These are phyloP conservation scores for Gossypium stocksii DNA, from an alignment of 345 rosid genomes.

Conservation along the genomic window DNA sequence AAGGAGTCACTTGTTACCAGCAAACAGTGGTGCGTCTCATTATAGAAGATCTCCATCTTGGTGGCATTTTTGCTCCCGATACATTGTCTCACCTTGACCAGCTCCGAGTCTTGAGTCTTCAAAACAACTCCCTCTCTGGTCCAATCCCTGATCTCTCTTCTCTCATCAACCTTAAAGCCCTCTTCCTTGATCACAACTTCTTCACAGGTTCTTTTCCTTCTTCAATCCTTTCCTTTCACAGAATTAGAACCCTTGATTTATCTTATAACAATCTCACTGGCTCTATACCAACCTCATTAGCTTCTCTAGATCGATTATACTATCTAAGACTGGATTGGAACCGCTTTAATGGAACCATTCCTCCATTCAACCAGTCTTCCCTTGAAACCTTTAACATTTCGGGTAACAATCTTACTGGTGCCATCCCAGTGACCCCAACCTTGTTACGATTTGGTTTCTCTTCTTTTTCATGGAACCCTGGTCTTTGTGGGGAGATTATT, in stretches of 20 bases:
- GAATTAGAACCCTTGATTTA: conserved; percentile 63
- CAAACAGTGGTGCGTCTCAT: conserved; percentile 56
- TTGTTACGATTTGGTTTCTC: conserved; percentile 52
- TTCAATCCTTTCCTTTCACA: conserved; percentile 54
- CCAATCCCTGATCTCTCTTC: conserved; percentile 69
- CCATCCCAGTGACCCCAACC: conserved; percentile 60
- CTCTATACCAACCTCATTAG: conserved; percentile 41
- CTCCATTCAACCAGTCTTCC: conserved; percentile 76
- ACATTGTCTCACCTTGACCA: conserved; percentile 65
- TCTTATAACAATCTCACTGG: conserved; percentile 66
- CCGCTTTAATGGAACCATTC: conserved; percentile 57
- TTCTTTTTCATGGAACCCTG: conserved; percentile 60
- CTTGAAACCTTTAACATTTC: conserved; percentile 65
- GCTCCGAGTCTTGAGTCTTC: conserved; percentile 85
- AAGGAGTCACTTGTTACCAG: conserved; percentile 55
- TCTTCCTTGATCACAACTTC: conserved; percentile 64
- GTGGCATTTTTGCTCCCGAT: conserved; percentile 52
- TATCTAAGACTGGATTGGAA: conserved; percentile 64
- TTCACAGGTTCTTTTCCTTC: conserved; percentile 69
- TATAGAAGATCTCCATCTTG: conserved; percentile 49
- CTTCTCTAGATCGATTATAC: conserved; percentile 37
- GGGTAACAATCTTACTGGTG: conserved; percentile 59
- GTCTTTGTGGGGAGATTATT: conserved; percentile 84
- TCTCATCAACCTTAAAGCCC: conserved; percentile 62
- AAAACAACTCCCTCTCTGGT: conserved; percentile 76